These are phyloP conservation scores for Gossypium arboreum DNA, from an alignment of 345 rosid genomes.

Conservation along the genomic window DNA sequence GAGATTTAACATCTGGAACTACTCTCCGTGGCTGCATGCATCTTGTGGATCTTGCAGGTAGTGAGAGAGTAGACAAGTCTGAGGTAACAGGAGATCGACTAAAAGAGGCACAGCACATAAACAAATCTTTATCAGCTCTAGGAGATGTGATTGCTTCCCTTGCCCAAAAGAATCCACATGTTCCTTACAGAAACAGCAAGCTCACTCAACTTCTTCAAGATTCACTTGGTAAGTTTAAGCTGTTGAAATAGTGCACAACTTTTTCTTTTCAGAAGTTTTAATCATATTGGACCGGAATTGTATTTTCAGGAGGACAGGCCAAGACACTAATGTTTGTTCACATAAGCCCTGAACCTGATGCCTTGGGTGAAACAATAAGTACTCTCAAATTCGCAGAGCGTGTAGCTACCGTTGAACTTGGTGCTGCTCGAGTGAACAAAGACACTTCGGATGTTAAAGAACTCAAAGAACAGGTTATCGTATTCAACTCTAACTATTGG, in stretches of 20 bases:
- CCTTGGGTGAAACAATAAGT: slow-evolving; percentile 85
- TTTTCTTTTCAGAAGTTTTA: neutral
- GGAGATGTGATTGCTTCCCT: slow-evolving; percentile 99
- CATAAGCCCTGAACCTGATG: slow-evolving; percentile 87
- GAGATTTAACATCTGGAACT: slow-evolving; percentile 75
- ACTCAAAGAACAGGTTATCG: slow-evolving; percentile 78
- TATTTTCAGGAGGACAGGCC: slow-evolving; percentile 85
- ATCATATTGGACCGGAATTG: slow-evolving; percentile 13
- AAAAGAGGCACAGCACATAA: slow-evolving; percentile 94
- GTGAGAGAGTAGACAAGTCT: slow-evolving; percentile 90
- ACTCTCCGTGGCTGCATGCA: slow-evolving; percentile 91
- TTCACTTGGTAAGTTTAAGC: slow-evolving; percentile 65
- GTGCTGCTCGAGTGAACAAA: slow-evolving; percentile 88
- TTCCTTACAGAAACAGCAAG: slow-evolving; percentile 95
- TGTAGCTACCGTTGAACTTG: slow-evolving; percentile 92
- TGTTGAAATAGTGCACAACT: neutral
- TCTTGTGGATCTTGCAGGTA: slow-evolving; percentile 96
- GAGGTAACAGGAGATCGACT: slow-evolving; percentile 90
- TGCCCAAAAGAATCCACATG: slow-evolving; percentile 93
- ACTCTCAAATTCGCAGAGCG: slow-evolving; percentile 97
- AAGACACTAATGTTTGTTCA: slow-evolving; percentile 98
- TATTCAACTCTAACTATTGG: slow-evolving; percentile 8
- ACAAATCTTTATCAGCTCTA: slow-evolving; percentile 88
- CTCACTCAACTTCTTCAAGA: slow-evolving; percentile 96
- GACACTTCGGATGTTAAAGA: slow-evolving; percentile 75